Base-by-base conservation (phyloP, 73 alveolate genomes). In the Urostyla sp. region DNA sequence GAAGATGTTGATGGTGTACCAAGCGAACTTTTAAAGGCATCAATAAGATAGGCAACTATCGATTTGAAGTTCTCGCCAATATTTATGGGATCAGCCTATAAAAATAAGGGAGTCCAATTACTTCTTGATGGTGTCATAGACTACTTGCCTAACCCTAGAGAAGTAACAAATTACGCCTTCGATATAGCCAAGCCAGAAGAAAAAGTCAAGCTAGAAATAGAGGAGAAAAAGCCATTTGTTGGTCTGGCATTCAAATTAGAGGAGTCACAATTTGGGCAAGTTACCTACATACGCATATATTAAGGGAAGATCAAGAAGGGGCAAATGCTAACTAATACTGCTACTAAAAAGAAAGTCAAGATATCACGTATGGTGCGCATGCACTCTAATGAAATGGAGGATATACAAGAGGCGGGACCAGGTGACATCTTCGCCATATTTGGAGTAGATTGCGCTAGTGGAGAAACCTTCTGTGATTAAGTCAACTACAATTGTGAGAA, bases 341-440 rank as follows among this genome's bases (percentile, higher is more conserved):
- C 91, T 20, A 85, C 94, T 0, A 75, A 86, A 48, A 93, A 94
- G 88, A 63, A 94, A 67, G 90, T 81, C 49, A 88, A 80, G 73
- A 82, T 94, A 31, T 77, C 94, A 52, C 73, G 96, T 45, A 87
- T 96, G 96, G 97, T 94, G 58, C 87, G 96, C 45, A 94, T 96
- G 98, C 99, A 96, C 85, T 90, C 99, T 32, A 88, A 94, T 77
- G 88, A 94, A 57, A 91, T 94, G 96, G 96, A 89, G 73, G 98
- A 94, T 45, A 92, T 94, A 43, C 51, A 40, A 50, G 97, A 95
- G 82, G 98, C 97, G 44, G 95, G 90, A 30, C 94, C 98, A 18
- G 99, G 99, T 24, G 99, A 96, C 55, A 96, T 96, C 32, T 94
- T 93, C 34, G 99, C 99, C 10, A 52, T 96, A 18, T 95, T 94